Base-by-base conservation (phyloP, 345 rosid species). In the Erucastrum elatum region DNA sequence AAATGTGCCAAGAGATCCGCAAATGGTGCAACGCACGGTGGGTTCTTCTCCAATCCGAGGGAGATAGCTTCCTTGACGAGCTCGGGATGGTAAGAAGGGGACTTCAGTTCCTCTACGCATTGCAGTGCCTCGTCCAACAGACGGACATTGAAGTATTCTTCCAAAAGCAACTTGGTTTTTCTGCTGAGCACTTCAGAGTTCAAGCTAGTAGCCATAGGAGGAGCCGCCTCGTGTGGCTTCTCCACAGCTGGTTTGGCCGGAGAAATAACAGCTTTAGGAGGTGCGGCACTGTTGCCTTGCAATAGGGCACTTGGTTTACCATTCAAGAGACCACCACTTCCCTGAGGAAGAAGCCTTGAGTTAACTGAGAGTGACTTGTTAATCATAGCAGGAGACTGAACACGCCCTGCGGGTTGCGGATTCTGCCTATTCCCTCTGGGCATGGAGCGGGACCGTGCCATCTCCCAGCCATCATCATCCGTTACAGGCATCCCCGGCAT, bases 391-490 rank as follows among this genome's bases (percentile, higher is more conserved):
- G 89, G 66, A 34, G 37, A 34, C 15, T 84, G 94, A 55, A 84
- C 31, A 4, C 31, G 31, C 31, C 31, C 31, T 29, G 31, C 31
- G 4, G 31, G 31, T 4, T 29, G 31, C 31, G 3, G 31, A 29
- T 29, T 29, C 31, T 29, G 31, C 31, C 31, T 29, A 29, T 29
- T 29, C 31, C 77, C 96, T 82, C 96, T 87, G 2, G 92, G 93
- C 87, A 87, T 85, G 25, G 97, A 80, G 3, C 92, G 88, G 21
- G 82, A 81, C 69, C 91, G 82, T 4, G 88, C 88, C 26, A 87
- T 74, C 76, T 89, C 97, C 98, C 97, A 92, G 65, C 89, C 88
- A 29, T 87, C 94, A 75, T 79, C 83, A 76, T 88, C 97, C 8
- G 46, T 8, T 39, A 8, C 46, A 2, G 46, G 46, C 46, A 39